Percentiles rank a stretch among this genome's conserved stretches.
These are phyloP conservation scores for Magnaporthiopsis incrustans DNA, from an alignment of 2,329 filamentous ascomycete genomes.

Conservation along the genomic window DNA sequence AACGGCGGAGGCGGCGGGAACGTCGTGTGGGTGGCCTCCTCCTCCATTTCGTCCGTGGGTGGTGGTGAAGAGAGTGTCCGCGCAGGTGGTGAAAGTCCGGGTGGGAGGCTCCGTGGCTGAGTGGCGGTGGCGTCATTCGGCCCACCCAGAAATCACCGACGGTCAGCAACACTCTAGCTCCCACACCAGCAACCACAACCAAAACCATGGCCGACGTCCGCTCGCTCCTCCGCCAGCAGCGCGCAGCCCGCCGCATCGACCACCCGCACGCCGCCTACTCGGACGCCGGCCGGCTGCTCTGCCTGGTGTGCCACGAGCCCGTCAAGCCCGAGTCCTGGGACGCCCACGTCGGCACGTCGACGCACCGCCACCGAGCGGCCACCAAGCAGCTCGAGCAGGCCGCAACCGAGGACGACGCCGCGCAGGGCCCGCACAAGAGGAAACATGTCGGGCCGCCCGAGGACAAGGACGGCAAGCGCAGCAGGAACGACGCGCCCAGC, in stretches of 20 bases:
- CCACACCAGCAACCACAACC: not conserved
- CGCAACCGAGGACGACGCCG: constrained; percentile 12
- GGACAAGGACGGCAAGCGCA: constrained; percentile 34
- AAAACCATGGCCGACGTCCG: constrained; percentile 67
- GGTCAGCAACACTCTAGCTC: no score
- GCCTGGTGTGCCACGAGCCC: constrained; percentile 55
- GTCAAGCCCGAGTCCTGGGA: constrained; percentile 65
- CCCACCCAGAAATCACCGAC: not conserved
- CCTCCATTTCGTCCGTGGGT: constrained; percentile 24
- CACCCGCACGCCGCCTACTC: constrained; percentile 64
- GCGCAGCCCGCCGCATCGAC: constrained; percentile 63
- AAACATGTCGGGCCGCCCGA: constrained; percentile 18
- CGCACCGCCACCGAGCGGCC: constrained; percentile 31
- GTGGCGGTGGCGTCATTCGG: not conserved
- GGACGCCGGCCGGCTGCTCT: constrained; percentile 58
- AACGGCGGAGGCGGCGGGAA: constrained; percentile 86
- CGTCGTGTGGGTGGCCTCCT: constrained; percentile 42
- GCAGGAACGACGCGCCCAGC: constrained; percentile 25
- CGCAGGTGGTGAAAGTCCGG: not conserved
- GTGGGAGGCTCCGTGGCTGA: not conserved
- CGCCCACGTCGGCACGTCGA: constrained; percentile 43
- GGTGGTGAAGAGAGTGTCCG: not conserved
- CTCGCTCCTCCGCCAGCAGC: constrained; percentile 69
- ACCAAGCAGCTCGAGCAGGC: constrained; percentile 10
- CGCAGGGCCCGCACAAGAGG: constrained; percentile 17